These are phyloP conservation scores for Puccinia novopanici DNA, from an alignment of 1,284 basidiomycete species.

Conservation along the genomic window DNA sequence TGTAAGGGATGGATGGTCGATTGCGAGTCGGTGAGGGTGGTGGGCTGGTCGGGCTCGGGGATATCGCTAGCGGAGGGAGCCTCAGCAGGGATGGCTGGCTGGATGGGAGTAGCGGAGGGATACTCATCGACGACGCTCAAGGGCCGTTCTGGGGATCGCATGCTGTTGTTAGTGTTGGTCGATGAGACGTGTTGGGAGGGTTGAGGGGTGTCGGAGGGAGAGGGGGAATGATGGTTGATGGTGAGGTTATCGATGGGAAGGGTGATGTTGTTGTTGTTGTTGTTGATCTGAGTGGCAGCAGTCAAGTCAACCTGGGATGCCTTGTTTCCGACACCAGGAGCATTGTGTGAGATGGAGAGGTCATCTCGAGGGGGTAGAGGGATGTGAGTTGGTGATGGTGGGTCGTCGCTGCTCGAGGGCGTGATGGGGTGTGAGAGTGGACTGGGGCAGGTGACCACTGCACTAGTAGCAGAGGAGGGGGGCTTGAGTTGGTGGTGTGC, in stretches of 20 bases:
- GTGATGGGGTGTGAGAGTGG: constrained; percentile 9
- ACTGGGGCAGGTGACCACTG: constrained; percentile 6
- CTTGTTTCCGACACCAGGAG: constrained; percentile 50
- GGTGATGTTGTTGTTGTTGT: background rate
- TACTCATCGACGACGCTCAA: constrained; percentile 32
- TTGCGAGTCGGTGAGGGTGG: background rate
- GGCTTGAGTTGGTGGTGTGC: constrained; percentile 22
- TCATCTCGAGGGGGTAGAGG: constrained; percentile 63
- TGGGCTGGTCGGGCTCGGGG: no score
- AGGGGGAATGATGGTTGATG: background rate
- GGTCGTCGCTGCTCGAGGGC: background rate
- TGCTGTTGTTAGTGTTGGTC: background rate
- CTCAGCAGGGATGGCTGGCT: background rate
- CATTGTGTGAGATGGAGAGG: constrained; percentile 56
- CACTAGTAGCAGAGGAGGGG: constrained; percentile 11
- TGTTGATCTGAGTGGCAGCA: background rate
- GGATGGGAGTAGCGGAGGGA: background rate
- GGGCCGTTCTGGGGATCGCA: background rate
- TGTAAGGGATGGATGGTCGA: constrained; percentile 8
- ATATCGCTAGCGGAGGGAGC: background rate
- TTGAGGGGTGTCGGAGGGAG: background rate
- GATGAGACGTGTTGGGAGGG: background rate
- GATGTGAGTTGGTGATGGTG: constrained; percentile 41
- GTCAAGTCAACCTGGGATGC: background rate
- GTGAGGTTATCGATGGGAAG: background rate